A percentile compares a stretch with the other conserved stretches of the same genome.
phyloP scores from a whole-genome alignment of 768 basidiomycete species.

The Floccularia luteovirens region DNA sequence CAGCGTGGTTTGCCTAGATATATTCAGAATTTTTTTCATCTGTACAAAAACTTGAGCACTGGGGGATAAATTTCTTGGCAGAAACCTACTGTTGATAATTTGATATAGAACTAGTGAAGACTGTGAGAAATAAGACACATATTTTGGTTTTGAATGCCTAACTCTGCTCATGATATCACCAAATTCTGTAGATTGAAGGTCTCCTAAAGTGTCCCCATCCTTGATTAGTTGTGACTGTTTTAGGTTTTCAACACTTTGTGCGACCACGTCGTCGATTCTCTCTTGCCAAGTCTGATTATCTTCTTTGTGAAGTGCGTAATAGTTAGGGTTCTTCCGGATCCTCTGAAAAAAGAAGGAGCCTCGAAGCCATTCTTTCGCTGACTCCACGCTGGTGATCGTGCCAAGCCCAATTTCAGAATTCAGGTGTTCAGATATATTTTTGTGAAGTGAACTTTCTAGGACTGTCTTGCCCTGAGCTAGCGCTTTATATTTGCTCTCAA shows the following conservation, averaged over 20 bases:
- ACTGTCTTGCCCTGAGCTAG: slow-evolving; percentile 66
- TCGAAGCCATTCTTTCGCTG: slow-evolving; percentile 78
- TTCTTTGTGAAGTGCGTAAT: slow-evolving; percentile 57
- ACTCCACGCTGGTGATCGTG: slow-evolving; percentile 64
- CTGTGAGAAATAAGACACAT: slow-evolving; percentile 6
- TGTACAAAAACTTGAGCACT: slow-evolving; percentile 14
- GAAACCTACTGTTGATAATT: slow-evolving; percentile 50
- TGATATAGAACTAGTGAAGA: slow-evolving; percentile 58
- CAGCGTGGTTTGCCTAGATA: slow-evolving; percentile 46
- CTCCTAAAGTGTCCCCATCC: slow-evolving; percentile 30
- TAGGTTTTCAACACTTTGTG: slow-evolving; percentile 53
- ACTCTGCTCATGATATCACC: slow-evolving; percentile 87
- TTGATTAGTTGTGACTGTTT: slow-evolving; percentile 53
- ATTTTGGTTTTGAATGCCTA: neutral
- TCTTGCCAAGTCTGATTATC: slow-evolving; percentile 60
- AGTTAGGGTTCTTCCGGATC: slow-evolving; percentile 73
- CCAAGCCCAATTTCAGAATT: slow-evolving; percentile 90
- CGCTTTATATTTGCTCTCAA: slow-evolving; percentile 64
- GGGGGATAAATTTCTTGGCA: neutral
- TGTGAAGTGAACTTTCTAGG: slow-evolving; percentile 82
- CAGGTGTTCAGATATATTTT: slow-evolving; percentile 81
- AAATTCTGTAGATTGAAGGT: slow-evolving; percentile 59
- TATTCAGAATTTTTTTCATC: slow-evolving; percentile 61
- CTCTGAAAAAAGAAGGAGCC: slow-evolving; percentile 85
- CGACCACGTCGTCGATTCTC: slow-evolving; percentile 66